Conservation (phyloP, 176 grass and related monocot genomes). For the Zea luxurians region DNA sequence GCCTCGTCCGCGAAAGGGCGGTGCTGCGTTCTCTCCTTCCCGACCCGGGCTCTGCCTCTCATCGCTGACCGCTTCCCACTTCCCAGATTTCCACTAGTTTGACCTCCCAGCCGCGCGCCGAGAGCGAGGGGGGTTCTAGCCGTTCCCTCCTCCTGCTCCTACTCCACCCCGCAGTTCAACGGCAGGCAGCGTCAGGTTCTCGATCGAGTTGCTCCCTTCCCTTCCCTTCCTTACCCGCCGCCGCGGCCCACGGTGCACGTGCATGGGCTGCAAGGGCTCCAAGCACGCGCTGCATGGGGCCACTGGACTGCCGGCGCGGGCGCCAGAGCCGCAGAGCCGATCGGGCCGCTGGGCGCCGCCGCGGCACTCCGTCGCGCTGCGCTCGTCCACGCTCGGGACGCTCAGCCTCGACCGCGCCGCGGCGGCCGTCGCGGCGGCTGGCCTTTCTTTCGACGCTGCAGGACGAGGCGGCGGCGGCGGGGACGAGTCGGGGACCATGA, state of each 20-base stretch:
- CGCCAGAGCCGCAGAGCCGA: constrained; percentile 23
- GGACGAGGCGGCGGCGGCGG: not conserved
- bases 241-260: not conserved
- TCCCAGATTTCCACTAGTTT: constrained; percentile 30
- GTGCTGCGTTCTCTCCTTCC: not conserved
- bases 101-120: not conserved
- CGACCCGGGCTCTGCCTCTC: too few species aligned
- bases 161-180: too few species aligned
- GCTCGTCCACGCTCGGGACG: constrained; percentile 57
- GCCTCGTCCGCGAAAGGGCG: not conserved
- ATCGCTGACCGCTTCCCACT: too few species aligned
- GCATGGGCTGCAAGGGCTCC: constrained; percentile 85
- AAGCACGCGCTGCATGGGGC: constrained; percentile 51
- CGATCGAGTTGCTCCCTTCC: too few species aligned
- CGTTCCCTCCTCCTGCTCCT: not conserved
- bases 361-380: constrained; percentile 46
- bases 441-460: constrained; percentile 9
- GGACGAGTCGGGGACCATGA: constrained; percentile 16
- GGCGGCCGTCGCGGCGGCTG: constrained; percentile 1
- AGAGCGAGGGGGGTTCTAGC: not conserved
- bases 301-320: not conserved
- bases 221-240: too few species aligned
- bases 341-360: not conserved
- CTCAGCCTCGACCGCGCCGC: constrained; percentile 56
- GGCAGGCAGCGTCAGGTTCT: not conserved